These are phyloP conservation scores for Lactarius sanguifluus DNA, from an alignment of 768 basidiomycete species.

Conservation along the genomic window DNA sequence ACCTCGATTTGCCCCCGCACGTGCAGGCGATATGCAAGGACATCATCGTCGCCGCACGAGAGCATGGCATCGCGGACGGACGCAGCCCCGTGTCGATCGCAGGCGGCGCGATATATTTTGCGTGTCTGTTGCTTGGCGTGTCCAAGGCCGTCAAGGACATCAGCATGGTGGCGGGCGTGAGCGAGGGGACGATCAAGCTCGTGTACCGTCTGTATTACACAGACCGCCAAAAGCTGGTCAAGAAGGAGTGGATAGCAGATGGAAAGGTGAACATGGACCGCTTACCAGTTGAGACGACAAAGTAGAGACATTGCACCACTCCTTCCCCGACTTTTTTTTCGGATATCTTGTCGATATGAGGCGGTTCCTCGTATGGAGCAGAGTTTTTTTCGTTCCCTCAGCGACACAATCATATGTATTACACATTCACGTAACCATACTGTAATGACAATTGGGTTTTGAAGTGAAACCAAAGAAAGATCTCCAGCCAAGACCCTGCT, in stretches of 20 bases:
- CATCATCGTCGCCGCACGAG: conserved; percentile 76
- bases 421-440: background rate
- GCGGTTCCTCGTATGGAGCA: background rate
- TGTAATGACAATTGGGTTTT: background rate
- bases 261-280: conserved; percentile 60
- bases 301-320: conserved; percentile 10
- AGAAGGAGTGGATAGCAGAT: conserved; percentile 82
- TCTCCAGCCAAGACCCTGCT: no score
- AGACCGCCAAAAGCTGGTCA: conserved; percentile 76
- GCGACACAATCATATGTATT: background rate
- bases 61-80: conserved; percentile 89
- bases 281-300: conserved; percentile 37
- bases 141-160: conserved; percentile 81
- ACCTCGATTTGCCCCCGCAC: conserved; percentile 79
- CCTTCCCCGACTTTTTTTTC: background rate
- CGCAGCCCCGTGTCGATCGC: conserved; percentile 97
- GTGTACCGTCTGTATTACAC: conserved; percentile 59
- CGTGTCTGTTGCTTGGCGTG: conserved; percentile 76
- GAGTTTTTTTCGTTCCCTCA: background rate
- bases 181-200: conserved; percentile 92
- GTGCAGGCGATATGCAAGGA: conserved; percentile 83
- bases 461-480: background rate
- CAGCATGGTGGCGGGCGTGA: conserved; percentile 87
- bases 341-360: background rate
- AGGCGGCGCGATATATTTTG: conserved; percentile 95